These are phyloP conservation scores for Talaromyces atroroseus DNA, from an alignment of 2,329 filamentous ascomycete genomes.

Conservation along the genomic window DNA sequence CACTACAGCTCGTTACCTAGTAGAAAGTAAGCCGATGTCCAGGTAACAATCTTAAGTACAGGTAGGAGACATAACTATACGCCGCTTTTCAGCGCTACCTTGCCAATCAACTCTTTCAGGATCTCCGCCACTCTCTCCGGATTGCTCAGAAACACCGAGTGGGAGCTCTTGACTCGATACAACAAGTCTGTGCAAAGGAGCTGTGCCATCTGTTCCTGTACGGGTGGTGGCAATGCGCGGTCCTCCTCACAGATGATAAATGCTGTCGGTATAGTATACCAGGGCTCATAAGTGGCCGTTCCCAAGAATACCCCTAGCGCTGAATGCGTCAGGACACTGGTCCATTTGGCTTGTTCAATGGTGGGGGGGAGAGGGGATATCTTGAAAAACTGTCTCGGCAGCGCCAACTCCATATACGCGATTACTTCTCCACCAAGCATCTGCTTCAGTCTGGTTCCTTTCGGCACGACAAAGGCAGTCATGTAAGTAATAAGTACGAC, in stretches of 20 bases:
- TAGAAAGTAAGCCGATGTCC: too few relatives aligned
- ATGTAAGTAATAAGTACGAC: constrained; percentile 28
- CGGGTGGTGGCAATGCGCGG: background rate
- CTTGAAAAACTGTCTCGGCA: background rate
- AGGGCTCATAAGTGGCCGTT: background rate
- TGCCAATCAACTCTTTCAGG: background rate
- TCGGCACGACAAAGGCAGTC: constrained; percentile 26
- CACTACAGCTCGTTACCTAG: too few relatives aligned
- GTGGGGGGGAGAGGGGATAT: background rate
- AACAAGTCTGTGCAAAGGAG: background rate
- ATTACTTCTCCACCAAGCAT: background rate
- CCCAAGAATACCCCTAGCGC: background rate
- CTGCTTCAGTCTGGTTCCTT: background rate
- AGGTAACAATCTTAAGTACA: too few relatives aligned
- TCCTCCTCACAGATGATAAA: background rate
- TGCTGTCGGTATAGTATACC: background rate
- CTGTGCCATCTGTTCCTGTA: background rate
- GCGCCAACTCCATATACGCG: background rate
- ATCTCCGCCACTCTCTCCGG: background rate
- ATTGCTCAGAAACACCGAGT: background rate
- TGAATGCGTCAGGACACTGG: background rate
- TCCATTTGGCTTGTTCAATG: background rate
- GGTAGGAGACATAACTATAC: too few relatives aligned
- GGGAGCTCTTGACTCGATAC: background rate
- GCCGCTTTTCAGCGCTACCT: background rate